These are phyloP conservation scores for Arthroderma sp. DNA, from an alignment of 2,329 filamentous ascomycete genomes.

Conservation along the genomic window DNA sequence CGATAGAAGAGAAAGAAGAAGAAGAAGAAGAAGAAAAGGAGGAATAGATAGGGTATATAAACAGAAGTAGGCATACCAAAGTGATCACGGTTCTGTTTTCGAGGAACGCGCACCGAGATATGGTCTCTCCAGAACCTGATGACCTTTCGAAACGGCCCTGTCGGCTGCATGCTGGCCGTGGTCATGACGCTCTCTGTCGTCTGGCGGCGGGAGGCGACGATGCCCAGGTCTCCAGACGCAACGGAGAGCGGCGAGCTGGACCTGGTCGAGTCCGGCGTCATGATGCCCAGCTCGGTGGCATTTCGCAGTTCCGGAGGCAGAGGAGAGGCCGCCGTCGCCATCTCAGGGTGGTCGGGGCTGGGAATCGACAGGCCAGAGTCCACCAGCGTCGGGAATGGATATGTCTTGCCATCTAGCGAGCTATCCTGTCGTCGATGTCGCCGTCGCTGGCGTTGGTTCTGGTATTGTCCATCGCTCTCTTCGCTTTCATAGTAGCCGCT, in stretches of 20 bases:
- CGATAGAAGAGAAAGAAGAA: not conserved
- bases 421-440: not conserved
- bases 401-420: not conserved
- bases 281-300: conserved; percentile 2
- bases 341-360: not conserved
- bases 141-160: conserved; percentile 52
- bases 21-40: not conserved
- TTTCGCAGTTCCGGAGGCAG: not conserved
- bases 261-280: conserved; percentile 6
- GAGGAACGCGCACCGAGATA: conserved; percentile 28
- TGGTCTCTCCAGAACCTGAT: conserved; percentile 69
- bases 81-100: conserved; percentile 33
- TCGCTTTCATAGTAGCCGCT: not conserved
- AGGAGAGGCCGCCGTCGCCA: not conserved
- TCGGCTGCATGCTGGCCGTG: conserved; percentile 6
- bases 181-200: conserved; percentile 10
- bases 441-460: not conserved
- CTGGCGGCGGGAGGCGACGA: conserved; percentile 9
- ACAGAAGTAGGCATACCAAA: conserved; percentile 23
- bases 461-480: not conserved
- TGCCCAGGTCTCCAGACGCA: conserved; percentile 13
- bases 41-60: not conserved
- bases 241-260: conserved; percentile 11
- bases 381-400: not conserved
- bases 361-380: not conserved